Evolutionary conservation across 768 basidiomycete species (phyloP).

Genomic region (Rhodocollybia butyracea): DNA sequence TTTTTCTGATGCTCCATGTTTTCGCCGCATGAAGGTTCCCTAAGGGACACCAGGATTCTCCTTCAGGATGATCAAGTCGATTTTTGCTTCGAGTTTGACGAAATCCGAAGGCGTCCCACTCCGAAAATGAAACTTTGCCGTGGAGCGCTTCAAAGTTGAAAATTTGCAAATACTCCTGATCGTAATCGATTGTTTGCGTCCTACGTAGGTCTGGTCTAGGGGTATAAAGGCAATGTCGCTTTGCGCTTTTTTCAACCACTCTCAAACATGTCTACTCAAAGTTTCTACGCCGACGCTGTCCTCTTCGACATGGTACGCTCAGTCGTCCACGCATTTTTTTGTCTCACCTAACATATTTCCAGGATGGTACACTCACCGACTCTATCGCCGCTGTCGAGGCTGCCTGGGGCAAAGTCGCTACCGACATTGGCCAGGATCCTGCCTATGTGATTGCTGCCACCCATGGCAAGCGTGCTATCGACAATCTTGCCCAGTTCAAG

Average conservation of each 20-base stretch:
- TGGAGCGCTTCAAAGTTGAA: no score
- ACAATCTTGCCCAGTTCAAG: slow-evolving; percentile 65
- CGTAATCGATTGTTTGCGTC: no score
- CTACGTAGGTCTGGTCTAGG: no score
- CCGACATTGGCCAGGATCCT: slow-evolving; percentile 66
- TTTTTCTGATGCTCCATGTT: no score
- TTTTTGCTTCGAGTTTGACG: no score
- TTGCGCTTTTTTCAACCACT: no score
- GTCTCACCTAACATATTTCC: slow-evolving; percentile 21
- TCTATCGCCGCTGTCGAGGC: slow-evolving; percentile 73
- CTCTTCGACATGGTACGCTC: slow-evolving; percentile 64
- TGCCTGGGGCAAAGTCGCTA: slow-evolving; percentile 71
- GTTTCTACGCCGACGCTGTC: slow-evolving; percentile 54
- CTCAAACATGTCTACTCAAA: slow-evolving; percentile 18
- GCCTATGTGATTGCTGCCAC: slow-evolving; percentile 67
- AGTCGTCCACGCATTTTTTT: background rate
- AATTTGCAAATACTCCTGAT: no score
- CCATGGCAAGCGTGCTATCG: slow-evolving; percentile 76
- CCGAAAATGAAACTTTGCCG: no score
- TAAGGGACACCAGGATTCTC: no score
- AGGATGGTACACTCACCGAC: slow-evolving; percentile 74
- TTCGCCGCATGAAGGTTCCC: no score
- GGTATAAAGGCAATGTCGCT: background rate
- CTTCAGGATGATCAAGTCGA: no score
- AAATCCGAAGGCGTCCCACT: no score